Base-by-base conservation (phyloP, 306 rosid genomes). In the Vigna mungo region DNA sequence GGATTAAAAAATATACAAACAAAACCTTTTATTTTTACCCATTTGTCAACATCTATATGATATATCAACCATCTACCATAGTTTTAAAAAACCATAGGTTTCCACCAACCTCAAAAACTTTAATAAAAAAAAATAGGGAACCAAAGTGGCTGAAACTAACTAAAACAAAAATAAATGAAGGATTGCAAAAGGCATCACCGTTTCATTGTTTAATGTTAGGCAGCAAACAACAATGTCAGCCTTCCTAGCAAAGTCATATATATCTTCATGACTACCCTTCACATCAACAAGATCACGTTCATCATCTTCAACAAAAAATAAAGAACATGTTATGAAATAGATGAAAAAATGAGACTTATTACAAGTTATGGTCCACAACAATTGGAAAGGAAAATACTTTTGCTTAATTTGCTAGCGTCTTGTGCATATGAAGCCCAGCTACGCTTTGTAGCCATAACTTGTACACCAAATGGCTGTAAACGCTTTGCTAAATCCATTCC, bases 141-240 rank as follows among this genome's bases (percentile, higher is more conserved):
- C 3, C n/a, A 48, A 66, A 75, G 47, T 65, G 77, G 71, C 55
- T 46, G 69, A 56, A 41, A 16, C 51, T 75, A 75, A 60, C 41
- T 34, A 34, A 34, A 34, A 34, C 6, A 34, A 34, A 34, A 58
- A 47, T 44, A 30, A 76, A 62, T 21, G 58, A 80, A 49, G 27
- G 59, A 62, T 17, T 55, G 11, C 55, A 59, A 68, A 61, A 72
- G 49, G 75, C 71, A 80, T 60, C 67, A 94, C 98, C 80, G 98
- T 94, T 88, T 94, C 87, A 14, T 71, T 72, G 82, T 92, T 92
- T 73, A 85, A 85, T 37, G 15, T 5, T 80, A 94, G 49, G 86
- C 98, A 94, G 78, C 97, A 92, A 82, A 92, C 95, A 64, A 92
- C 85, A 48, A 94, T 92, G 87, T 94, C 97, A 7, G 98, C 93